These are phyloP conservation scores for Aureobasidium pullulans DNA, from an alignment of 2,329 filamentous ascomycete species.

Conservation along the genomic window DNA sequence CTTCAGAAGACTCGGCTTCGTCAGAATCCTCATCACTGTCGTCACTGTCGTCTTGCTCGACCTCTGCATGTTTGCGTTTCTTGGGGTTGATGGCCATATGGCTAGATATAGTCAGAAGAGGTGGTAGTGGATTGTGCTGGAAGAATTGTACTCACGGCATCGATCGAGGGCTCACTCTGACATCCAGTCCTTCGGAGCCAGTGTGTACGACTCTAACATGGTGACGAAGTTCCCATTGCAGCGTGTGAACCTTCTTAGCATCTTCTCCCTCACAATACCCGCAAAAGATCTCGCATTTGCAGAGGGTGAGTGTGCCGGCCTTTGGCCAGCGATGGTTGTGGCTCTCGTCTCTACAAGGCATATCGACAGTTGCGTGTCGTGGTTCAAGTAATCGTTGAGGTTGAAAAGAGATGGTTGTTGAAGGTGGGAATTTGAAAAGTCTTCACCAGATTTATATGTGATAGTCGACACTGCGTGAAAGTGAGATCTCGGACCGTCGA, in stretches of 20 bases:
- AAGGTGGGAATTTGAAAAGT: background rate
- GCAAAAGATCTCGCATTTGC: constrained; percentile 1
- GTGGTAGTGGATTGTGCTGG: background rate
- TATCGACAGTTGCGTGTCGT: background rate
- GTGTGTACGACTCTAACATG: background rate
- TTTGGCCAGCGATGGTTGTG: background rate
- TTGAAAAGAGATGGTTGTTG: background rate
- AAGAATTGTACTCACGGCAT: background rate
- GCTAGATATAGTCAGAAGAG: background rate
- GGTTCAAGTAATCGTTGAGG: background rate
- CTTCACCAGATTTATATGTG: background rate
- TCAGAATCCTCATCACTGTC: background rate
- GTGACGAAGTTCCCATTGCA: background rate
- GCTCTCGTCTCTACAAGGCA: background rate
- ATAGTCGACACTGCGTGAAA: background rate
- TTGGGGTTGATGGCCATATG: background rate
- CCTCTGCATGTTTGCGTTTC: background rate
- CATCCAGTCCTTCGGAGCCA: background rate
- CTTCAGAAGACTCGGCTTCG: background rate
- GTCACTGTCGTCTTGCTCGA: background rate
- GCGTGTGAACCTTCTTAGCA: background rate
- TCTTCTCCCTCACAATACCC: background rate
- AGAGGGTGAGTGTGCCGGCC: background rate
- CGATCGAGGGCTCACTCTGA: constrained; percentile 1
- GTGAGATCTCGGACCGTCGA: background rate